These are phyloP conservation scores for Ramichloridium luteum DNA, from an alignment of 2,329 filamentous ascomycete genomes.

Conservation along the genomic window DNA sequence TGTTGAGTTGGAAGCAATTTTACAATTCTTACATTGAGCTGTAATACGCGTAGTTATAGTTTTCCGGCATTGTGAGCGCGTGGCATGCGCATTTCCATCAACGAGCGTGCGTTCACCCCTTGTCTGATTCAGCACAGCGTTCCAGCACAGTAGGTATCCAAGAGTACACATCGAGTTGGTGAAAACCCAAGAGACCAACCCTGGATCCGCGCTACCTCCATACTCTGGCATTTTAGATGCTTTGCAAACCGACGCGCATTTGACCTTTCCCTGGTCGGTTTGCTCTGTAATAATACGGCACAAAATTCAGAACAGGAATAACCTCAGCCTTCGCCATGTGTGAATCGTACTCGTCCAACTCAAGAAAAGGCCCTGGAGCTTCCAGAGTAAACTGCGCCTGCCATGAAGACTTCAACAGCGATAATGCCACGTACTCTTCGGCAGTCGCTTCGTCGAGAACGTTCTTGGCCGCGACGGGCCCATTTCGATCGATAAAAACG, in stretches of 20 bases:
- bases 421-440: constrained; percentile 23
- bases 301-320: constrained; percentile 32
- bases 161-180: too few species aligned
- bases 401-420: constrained; percentile 13
- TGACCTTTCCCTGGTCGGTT: constrained; percentile 44
- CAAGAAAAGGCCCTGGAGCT: constrained; percentile 2
- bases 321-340: constrained; percentile 7
- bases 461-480: constrained; percentile 10
- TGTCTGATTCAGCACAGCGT: too few species aligned
- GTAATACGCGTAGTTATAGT: too few species aligned
- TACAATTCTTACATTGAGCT: too few species aligned
- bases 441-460: constrained; percentile 13
- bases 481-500: constrained; percentile 5
- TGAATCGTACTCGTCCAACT: constrained; percentile 1
- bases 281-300: constrained; percentile 45
- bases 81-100: too few species aligned
- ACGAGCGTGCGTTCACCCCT: too few species aligned
- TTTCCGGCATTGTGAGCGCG: too few species aligned
- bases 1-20: too few species aligned
- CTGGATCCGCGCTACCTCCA: too few species aligned
- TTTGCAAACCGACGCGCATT: constrained; percentile 35
- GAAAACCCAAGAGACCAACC: too few species aligned
- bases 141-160: too few species aligned
- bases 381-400: neutral
- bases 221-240: too few species aligned